A percentile compares a stretch with the other conserved stretches of the same genome.
Evolutionary conservation across 83 land plant genomes (phyloP).

Genomic region (Larix sibirica): DNA sequence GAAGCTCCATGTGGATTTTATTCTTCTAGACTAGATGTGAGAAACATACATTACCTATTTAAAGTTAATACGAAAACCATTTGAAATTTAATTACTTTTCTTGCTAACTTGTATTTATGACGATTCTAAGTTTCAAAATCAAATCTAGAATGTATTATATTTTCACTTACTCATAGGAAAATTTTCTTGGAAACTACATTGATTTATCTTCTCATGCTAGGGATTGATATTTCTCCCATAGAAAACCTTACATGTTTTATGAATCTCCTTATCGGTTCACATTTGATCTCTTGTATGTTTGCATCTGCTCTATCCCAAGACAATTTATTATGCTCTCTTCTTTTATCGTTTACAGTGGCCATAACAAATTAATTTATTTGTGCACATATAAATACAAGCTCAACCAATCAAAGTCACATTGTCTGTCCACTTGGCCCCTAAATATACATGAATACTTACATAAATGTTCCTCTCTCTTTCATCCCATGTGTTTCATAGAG

Average conservation of each 20-base stretch:
- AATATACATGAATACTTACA: no score
- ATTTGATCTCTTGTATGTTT: not conserved
- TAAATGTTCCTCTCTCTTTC: no score
- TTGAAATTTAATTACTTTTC: not conserved
- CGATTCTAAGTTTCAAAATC: not conserved
- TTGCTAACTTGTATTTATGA: not conserved
- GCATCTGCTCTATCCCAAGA: no score
- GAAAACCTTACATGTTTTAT: no score
- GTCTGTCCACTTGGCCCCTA: no score
- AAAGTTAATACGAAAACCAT: not conserved
- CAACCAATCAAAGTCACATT: no score
- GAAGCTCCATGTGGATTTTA: not conserved
- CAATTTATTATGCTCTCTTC: no score
- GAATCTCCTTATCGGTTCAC: not conserved
- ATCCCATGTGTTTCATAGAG: no score
- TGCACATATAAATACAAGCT: no score
- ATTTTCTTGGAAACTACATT: not conserved
- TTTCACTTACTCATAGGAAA: not conserved
- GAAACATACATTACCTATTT: not conserved
- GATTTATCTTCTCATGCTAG: slow-evolving; percentile 1
- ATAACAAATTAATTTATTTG: not conserved
- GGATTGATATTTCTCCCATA: not conserved
- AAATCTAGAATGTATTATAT: not conserved
- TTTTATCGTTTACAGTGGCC: not conserved
- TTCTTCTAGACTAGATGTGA: not conserved